phyloP scores from a whole-genome alignment of 2,329 filamentous ascomycete genomes.

The Ilyonectria sp. region DNA sequence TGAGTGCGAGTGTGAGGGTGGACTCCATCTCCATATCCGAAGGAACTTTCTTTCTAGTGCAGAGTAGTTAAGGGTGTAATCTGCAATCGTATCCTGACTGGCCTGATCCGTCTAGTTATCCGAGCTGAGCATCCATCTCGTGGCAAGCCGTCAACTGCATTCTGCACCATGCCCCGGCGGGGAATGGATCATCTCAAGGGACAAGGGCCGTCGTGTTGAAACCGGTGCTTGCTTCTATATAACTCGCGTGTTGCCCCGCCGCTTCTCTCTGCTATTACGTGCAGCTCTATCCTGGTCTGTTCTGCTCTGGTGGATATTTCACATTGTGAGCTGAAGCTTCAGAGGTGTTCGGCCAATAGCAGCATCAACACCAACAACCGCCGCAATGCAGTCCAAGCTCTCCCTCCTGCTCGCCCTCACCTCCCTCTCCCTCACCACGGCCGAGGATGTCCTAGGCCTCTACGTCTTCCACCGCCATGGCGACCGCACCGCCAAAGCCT shows the following conservation, averaged over 20 bases:
- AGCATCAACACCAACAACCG: slow-evolving; percentile 13
- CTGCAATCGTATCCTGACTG: slow-evolving; percentile 9
- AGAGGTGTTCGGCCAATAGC: not conserved
- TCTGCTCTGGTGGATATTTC: not conserved
- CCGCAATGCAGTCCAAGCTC: slow-evolving; percentile 58
- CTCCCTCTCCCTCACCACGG: slow-evolving; percentile 55
- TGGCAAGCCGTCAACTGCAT: not conserved
- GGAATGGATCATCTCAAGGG: slow-evolving; percentile 14
- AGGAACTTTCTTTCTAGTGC: slow-evolving; percentile 14
- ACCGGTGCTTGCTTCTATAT: not conserved
- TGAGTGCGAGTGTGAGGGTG: not conserved
- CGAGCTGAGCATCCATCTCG: not conserved
- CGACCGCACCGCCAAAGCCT: slow-evolving; percentile 86
- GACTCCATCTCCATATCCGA: slow-evolving; percentile 19
- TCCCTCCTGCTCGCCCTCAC: slow-evolving; percentile 52
- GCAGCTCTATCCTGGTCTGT: not conserved
- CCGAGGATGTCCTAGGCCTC: slow-evolving; percentile 83
- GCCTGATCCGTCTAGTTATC: slow-evolving; percentile 5
- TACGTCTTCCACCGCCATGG: slow-evolving; percentile 94
- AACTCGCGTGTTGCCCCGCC: not conserved
- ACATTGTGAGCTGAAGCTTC: not conserved
- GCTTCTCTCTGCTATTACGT: not conserved
- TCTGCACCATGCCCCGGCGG: slow-evolving; percentile 10
- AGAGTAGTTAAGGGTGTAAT: slow-evolving; percentile 4
- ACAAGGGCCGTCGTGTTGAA: not conserved